Conservation (phyloP, 257 asterid genomes). For the Ehretia macrophylla region DNA sequence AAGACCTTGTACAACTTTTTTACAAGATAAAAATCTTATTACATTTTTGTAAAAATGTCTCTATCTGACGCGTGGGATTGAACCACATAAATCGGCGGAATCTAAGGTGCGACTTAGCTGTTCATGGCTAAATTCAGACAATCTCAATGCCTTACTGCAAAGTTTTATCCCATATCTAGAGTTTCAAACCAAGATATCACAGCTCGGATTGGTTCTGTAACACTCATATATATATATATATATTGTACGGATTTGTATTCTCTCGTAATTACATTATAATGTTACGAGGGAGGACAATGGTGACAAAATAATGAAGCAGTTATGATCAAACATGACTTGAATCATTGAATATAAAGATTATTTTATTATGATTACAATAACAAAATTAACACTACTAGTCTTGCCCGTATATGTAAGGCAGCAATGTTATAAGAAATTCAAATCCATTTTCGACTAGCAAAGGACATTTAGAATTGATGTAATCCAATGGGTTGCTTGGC, state of each 20-base stretch:
- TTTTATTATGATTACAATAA: too few relatives aligned
- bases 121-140: conserved; percentile 46
- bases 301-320: too few relatives aligned
- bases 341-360: too few relatives aligned
- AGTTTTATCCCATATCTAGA: conserved; percentile 13
- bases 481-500: not conserved
- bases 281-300: too few relatives aligned
- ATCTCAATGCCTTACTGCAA: conserved; percentile 16
- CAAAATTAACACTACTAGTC: too few relatives aligned
- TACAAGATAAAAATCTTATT: conserved; percentile 6
- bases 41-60: not conserved
- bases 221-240: too few relatives aligned
- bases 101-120: conserved; percentile 33
- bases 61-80: conserved; percentile 25
- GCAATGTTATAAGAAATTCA: too few relatives aligned
- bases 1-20: conserved; percentile 6
- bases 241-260: too few relatives aligned
- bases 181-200: conserved; percentile 32
- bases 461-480: not conserved
- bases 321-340: too few relatives aligned
- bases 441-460: conserved; percentile 17
- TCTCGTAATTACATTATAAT: too few relatives aligned
- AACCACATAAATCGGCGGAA: conserved; percentile 45
- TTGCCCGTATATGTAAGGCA: too few relatives aligned
- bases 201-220: conserved; percentile 35